Conservation (phyloP, 139 green algal species). For the Pedinophyceae sp. region DNA sequence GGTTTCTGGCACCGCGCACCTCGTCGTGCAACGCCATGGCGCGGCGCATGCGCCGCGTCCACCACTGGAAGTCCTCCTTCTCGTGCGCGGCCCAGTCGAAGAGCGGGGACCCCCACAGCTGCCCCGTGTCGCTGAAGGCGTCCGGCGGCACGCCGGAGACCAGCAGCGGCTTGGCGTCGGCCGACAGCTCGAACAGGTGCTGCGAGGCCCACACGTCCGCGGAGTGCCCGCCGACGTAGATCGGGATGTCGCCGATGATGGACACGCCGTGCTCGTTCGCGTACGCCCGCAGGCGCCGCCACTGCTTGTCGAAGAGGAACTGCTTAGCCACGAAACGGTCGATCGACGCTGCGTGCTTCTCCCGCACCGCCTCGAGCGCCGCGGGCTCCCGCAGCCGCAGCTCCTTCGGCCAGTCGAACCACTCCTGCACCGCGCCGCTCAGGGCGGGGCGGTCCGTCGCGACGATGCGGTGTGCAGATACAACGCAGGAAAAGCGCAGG, state of each 20-base stretch:
- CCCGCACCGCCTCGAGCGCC: constrained; percentile 17
- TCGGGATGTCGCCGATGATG: constrained; percentile 96
- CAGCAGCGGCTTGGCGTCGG: constrained; percentile 15
- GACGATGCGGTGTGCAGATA: too few relatives aligned
- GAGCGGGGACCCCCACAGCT: constrained; percentile 93
- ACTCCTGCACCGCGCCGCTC: too few relatives aligned
- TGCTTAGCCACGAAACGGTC: constrained; percentile 79
- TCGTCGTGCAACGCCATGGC: constrained; percentile 84
- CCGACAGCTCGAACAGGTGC: constrained; percentile 45
- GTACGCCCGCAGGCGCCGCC: constrained; percentile 56
- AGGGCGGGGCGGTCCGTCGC: too few relatives aligned
- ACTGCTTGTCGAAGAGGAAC: constrained; percentile 93
- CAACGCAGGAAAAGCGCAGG: too few relatives aligned
- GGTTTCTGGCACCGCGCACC: too few relatives aligned
- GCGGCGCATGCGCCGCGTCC: constrained; percentile 59
- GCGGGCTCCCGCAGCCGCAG: constrained; percentile 20
- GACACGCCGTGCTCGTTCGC: constrained; percentile 67
- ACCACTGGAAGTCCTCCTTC: constrained; percentile 70
- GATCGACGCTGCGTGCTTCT: constrained; percentile 41
- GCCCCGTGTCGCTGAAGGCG: constrained; percentile 81
- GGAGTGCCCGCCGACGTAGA: constrained; percentile 86
- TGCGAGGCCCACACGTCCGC: constrained; percentile 92
- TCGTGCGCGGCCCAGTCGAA: constrained; percentile 75
- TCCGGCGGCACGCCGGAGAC: constrained; percentile 84
- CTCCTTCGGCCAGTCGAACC: constrained; percentile 81